Evolutionary conservation across 345 rosid genomes (phyloP), one percentile per base, ranked within the genome.

Genomic region (Bruguiera parviflora): DNA sequence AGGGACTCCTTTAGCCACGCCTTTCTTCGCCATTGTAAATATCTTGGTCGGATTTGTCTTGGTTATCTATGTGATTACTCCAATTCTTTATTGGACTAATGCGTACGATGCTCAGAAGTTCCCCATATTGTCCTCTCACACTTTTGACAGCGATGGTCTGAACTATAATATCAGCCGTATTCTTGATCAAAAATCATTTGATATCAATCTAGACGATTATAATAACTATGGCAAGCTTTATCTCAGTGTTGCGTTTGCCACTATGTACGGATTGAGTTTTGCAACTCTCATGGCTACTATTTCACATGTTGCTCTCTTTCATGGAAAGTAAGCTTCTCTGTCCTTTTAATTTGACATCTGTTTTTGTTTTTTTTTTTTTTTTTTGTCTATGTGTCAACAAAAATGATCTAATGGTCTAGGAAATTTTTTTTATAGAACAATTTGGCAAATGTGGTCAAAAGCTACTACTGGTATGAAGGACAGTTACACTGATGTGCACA

Each of bases 1-100:
- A 47, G 91, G 91, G 43, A 84, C 85, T 73, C 98, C 98, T 22
- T 80, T 93, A 15, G 88, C 94, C 61, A 78, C 79, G 1, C 97
- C 91, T 0, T 82, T 84, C 62, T 87, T 83, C 49, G 84, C 91
- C 74, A 93, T 93, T 21, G 74, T 81, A 51, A 93, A 91, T 35
- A 63, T 63, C 63, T 51, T 91, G n/a, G 72, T 37, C 0, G 91
- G 97, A 2, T 87, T 85, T 73, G 27, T 80, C 81, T 73, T 91
- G 78, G 49, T 87, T 21, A 35, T 86, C 5, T 91, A 93, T 73
- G 61, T 89, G 9, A 63, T 85, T 35, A 68, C 82, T 15, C 95
- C 95, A 16, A 79, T 84, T 70, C 80, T 84, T 37, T 88, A 93
- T 63, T 88, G 83, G 83, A 63, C 13, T 6, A 89, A 91, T 43